These are phyloP conservation scores for Populus hybrid DNA, from an alignment of 441 rosid genomes.

Conservation along the genomic window DNA sequence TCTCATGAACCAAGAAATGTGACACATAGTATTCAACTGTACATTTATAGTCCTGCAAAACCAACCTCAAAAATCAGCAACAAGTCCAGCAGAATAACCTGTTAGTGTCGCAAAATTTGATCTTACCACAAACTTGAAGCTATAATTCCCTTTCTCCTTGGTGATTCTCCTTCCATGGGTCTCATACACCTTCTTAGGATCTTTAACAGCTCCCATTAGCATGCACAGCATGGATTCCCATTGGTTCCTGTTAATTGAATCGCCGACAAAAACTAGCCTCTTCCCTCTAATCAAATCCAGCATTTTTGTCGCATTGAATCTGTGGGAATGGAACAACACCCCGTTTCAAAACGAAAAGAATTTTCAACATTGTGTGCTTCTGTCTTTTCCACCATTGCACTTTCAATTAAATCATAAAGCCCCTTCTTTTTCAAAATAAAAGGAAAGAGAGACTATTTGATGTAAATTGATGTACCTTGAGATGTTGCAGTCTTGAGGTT, in stretches of 20 bases:
- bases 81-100: neutral
- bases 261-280: constrained; percentile 92
- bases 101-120: neutral
- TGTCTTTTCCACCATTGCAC: neutral
- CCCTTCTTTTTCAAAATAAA: constrained; percentile 1
- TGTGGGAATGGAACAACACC: constrained; percentile 16
- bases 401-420: neutral
- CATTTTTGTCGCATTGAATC: constrained; percentile 82
- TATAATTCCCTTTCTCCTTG: constrained; percentile 79
- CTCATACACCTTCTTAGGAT: constrained; percentile 81
- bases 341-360: neutral
- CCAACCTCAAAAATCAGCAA: constrained; percentile 17
- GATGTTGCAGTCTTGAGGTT: constrained; percentile 62
- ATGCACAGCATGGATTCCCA: constrained; percentile 95
- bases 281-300: constrained; percentile 76
- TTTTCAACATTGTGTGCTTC: neutral
- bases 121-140: constrained; percentile 82
- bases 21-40: constrained; percentile 71
- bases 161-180: constrained; percentile 76
- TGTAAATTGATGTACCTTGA: constrained; percentile 49
- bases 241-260: constrained; percentile 92
- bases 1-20: constrained; percentile 77
- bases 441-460: neutral
- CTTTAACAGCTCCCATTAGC: constrained; percentile 67
- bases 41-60: constrained; percentile 73